Base-by-base conservation (phyloP, 371 early-diverging fungal species). In the Lichtheimia hyalospora region DNA sequence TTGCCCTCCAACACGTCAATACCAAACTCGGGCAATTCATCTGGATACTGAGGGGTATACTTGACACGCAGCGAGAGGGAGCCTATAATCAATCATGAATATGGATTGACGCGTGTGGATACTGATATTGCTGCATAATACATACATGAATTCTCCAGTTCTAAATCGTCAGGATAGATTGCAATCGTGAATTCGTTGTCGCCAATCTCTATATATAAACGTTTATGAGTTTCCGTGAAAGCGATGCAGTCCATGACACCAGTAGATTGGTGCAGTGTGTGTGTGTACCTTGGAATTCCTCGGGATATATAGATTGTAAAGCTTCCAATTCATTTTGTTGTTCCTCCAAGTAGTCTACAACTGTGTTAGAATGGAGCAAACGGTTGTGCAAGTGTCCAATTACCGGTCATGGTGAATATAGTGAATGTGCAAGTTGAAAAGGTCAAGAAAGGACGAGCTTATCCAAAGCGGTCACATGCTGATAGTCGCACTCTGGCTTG, bases 221-320 rank as follows among this genome's bases (percentile, higher is more conserved):
- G 10, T 34, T 34, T 6, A 8, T 34, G 34, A 34, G 34, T 34
- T 8, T 34, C 34, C 34, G 6, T 34, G 34, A 34, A 34, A 10
- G 34, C 34, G 10, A 34, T 34, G 34, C 10, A 2, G 34, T 7
- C 34, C 34, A 8, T 34, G 34, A 8, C 34, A 34, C 34, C 6
- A 34, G 34, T 34, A 34, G 34, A 34, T 34, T 34, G 34, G 34
- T 28, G 6, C 28, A 28, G 6, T 28, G 1, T 28, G 41, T 12
- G 1, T 23, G 7, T 50, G 68, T 83, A 87, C 89, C 84, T 67
- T 81, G 76, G 61, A 94, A 91, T 77, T 96, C 96, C 51, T 92
- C 92, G 52, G 89, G 90, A 79, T 93, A 97, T 75, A 97, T 97
- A 54, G 95, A 94, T 59, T 88, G 83, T 50, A 97, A 87, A 15